phyloP scores from a whole-genome alignment of 441 rosid species.

The Gossypium schwendimanii region DNA sequence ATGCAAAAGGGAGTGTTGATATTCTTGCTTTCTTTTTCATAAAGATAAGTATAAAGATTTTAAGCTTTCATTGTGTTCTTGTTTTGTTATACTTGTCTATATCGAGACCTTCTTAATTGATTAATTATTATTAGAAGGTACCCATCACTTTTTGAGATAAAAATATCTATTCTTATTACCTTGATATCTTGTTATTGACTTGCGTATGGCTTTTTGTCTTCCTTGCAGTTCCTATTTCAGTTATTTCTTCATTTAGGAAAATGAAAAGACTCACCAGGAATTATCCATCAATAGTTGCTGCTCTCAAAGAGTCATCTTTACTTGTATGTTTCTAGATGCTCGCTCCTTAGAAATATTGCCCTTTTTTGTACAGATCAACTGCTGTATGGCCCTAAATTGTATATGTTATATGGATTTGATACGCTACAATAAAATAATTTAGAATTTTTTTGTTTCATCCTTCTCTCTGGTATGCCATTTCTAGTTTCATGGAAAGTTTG shows the following conservation, averaged over 20 bases:
- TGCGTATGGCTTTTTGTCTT: not conserved
- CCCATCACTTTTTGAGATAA: not conserved
- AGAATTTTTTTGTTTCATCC: not conserved
- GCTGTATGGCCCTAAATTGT: not conserved
- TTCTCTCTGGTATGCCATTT: not conserved
- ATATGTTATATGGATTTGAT: not conserved
- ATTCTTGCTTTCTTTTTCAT: no score
- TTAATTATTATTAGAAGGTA: not conserved
- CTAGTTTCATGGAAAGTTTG: not conserved
- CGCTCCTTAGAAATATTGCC: not conserved
- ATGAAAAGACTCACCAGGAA: constrained; percentile 69
- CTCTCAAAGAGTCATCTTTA: constrained; percentile 69
- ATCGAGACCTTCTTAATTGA: not conserved
- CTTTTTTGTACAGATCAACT: not conserved
- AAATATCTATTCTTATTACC: not conserved
- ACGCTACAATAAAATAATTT: not conserved
- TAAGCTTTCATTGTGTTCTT: not conserved
- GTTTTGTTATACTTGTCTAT: not conserved
- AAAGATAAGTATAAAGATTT: not conserved
- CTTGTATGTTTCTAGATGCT: constrained; percentile 41
- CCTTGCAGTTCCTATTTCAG: constrained; percentile 60
- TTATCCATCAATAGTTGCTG: constrained; percentile 39
- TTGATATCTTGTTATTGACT: constrained; percentile 1
- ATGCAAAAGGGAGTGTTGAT: no score
- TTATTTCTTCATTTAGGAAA: constrained; percentile 63